Evolutionary conservation across 1,284 basidiomycete genomes (phyloP).

Genomic region (Naganishia albida): DNA sequence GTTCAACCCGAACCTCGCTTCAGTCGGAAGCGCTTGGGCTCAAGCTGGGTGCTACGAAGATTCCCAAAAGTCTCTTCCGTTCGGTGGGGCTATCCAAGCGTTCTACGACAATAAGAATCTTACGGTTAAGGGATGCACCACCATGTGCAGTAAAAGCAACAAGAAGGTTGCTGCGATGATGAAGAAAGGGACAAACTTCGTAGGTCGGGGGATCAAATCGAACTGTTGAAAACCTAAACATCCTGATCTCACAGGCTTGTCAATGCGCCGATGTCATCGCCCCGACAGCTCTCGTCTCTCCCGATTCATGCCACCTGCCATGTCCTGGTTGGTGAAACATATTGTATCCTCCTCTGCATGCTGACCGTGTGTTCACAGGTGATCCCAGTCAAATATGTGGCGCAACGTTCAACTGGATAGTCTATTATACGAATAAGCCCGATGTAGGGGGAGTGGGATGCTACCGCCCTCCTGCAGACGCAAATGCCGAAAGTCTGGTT

Average conservation of each 20-base stretch:
- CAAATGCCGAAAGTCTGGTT: background rate
- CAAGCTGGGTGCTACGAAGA: constrained; percentile 38
- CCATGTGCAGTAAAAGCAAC: constrained; percentile 31
- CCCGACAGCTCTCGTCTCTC: constrained; percentile 1
- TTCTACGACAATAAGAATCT: constrained; percentile 25
- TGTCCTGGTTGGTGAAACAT: constrained; percentile 32
- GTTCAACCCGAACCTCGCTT: constrained; percentile 25
- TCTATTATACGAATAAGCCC: background rate
- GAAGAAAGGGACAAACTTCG: constrained; percentile 2
- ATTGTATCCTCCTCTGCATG: background rate
- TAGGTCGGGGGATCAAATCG: background rate
- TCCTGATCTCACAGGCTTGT: constrained; percentile 14
- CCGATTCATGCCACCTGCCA: constrained; percentile 29
- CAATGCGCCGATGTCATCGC: constrained; percentile 36
- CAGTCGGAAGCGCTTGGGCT: constrained; percentile 34
- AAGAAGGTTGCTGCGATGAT: constrained; percentile 8
- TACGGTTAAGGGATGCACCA: constrained; percentile 35
- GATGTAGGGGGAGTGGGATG: constrained; percentile 18
- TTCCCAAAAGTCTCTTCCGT: constrained; percentile 32
- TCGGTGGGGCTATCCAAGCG: background rate
- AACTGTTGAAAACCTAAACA: background rate
- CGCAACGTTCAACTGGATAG: constrained; percentile 35
- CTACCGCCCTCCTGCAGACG: constrained; percentile 10
- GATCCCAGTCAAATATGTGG: constrained; percentile 41
- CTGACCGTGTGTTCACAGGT: constrained; percentile 37